phyloP scores from a whole-genome alignment of 306 rosid genomes.

The Trifolium dubium region DNA sequence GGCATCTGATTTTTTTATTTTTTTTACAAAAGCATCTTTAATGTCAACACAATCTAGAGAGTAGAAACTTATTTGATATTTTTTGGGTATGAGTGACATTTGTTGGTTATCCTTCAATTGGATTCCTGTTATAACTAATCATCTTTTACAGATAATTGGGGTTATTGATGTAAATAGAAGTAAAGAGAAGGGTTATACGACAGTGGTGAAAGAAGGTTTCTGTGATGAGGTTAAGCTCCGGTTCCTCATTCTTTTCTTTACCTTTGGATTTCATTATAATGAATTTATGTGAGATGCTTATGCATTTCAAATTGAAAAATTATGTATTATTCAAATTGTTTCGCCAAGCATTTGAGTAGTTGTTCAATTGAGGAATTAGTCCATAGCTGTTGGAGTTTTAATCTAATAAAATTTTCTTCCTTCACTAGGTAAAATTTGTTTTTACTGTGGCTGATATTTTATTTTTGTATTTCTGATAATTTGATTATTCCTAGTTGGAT shows the following conservation, averaged over 20 bases:
- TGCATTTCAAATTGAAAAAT: constrained; percentile 20
- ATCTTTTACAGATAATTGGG: constrained; percentile 74
- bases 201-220: constrained; percentile 91
- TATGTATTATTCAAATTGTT: constrained; percentile 25
- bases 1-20: constrained; percentile 14
- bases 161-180: constrained; percentile 84
- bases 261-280: constrained; percentile 33
- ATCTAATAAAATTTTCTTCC: constrained; percentile 18
- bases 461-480: constrained; percentile 37
- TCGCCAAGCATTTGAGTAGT: constrained; percentile 22
- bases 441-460: constrained; percentile 30
- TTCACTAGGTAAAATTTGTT: constrained; percentile 32
- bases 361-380: constrained; percentile 35
- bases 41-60: constrained; percentile 8
- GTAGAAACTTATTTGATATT: constrained; percentile 22
- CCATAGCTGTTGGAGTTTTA: constrained; percentile 14
- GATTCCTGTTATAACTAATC: constrained; percentile 28
- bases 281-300: constrained; percentile 35
- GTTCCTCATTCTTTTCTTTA: constrained; percentile 42
- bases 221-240: constrained; percentile 79
- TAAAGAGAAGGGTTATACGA: constrained; percentile 87
- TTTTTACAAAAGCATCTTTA: neutral
- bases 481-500: constrained; percentile 69
- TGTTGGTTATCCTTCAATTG: constrained; percentile 26
- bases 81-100: constrained; percentile 6